Evolutionary conservation across 225 moss, liverwort and hornwort species (phyloP), one percentile per base, ranked within the genome.

Genomic region (Physcomitrellopsis africana): DNA sequence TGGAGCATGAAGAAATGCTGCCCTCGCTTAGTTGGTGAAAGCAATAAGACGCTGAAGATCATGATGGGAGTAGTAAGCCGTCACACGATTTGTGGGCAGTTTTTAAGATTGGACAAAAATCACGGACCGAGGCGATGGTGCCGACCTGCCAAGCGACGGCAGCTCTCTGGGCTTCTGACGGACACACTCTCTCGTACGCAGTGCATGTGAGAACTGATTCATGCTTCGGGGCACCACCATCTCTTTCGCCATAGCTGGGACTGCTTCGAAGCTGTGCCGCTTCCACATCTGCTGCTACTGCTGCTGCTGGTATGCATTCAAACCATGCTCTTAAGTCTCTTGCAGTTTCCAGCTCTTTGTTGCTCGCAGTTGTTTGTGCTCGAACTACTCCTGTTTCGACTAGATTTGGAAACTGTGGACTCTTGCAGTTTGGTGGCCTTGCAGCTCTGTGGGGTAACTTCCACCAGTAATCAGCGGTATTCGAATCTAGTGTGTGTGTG

Each of bases 81-180:
- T 37, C 32, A 37, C 32, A 37, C 32, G 32, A 37, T 37, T 7
- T 5, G 32, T 37, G 32, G 7, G 32, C 32, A 37, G 32, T 13
- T 26, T 19, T 18, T 26, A 2, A 9, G n/a, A 67, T 41, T 11
- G 15, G 19, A 52, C 17, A 56, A 13, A 27, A 56, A 61, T 62
- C 42, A 13, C 48, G 17, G 55, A 48, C 1, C 27, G 56, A 17
- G 71, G 71, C 63, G 63, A 47, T 62, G 52, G 51, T 29, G 49
- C 44, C 53, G 11, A 61, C 8, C 62, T 48, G 68, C 54, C 63
- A 76, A 70, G 24, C 18, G 49, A 9, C 32, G 60, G 67, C 67
- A 51, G 51, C n/a, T 54, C 37, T n/a, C 27, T 59, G n/a, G 46
- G 11, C 37, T 22, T 48, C 32, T 61, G 59, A 51, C 46, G 19